Percentiles rank a stretch among this genome's conserved stretches.
Conservation (phyloP, 1,284 basidiomycete genomes). For the Ganoderma leucocontextum region DNA sequence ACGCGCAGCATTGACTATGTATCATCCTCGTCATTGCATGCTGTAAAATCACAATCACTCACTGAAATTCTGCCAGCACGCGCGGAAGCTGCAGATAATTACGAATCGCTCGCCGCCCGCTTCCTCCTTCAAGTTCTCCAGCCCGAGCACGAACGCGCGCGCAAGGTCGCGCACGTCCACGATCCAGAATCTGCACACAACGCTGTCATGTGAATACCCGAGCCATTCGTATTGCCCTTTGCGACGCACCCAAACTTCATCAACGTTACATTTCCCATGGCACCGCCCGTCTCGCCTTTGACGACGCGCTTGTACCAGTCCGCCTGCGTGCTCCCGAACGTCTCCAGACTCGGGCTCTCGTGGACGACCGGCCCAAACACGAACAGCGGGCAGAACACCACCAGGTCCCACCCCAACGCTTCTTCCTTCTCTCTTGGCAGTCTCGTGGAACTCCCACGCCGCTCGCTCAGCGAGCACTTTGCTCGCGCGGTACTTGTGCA, state of each 20-base stretch:
- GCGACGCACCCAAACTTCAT: constrained; percentile 19
- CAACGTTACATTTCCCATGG: constrained; percentile 38
- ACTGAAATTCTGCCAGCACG: constrained; percentile 42
- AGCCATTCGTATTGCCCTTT: not conserved
- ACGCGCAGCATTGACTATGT: constrained; percentile 26
- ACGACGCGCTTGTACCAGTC: constrained; percentile 46
- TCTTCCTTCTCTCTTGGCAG: constrained; percentile 42
- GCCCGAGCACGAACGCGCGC: constrained; percentile 59
- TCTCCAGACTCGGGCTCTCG: constrained; percentile 46
- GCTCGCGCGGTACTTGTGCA: constrained; percentile 60
- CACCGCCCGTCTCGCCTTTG: constrained; percentile 27
- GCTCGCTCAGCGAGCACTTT: constrained; percentile 76
- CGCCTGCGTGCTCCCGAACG: constrained; percentile 55
- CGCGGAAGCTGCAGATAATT: constrained; percentile 50
- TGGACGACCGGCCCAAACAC: constrained; percentile 60
- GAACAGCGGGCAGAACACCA: constrained; percentile 61
- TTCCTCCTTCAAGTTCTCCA: constrained; percentile 55
- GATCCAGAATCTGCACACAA: not conserved
- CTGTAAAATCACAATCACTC: not conserved
- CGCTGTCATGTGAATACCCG: not conserved
- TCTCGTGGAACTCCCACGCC: constrained; percentile 60
- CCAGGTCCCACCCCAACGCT: constrained; percentile 60
- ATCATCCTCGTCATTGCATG: not conserved
- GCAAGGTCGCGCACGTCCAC: constrained; percentile 76
- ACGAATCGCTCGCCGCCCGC: constrained; percentile 69